phyloP scores from a whole-genome alignment of 2,329 filamentous ascomycete species.

The Ophiosphaerella narmari region DNA sequence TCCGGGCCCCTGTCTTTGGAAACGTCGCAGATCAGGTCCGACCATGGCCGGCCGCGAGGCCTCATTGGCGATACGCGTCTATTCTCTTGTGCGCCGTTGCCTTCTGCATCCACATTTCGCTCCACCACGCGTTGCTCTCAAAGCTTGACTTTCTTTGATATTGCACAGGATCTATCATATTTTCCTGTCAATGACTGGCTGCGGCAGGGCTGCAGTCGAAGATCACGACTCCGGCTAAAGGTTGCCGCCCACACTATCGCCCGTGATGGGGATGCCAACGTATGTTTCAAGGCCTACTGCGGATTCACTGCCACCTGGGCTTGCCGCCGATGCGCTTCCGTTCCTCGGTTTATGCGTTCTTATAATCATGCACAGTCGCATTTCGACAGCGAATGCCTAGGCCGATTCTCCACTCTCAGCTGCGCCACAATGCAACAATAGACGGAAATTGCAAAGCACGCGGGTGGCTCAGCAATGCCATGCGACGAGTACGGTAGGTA shows the following conservation, averaged over 20 bases:
- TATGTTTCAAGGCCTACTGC: constrained; percentile 4
- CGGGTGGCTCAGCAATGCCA: no score
- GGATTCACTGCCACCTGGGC: not conserved
- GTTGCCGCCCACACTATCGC: not conserved
- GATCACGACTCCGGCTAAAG: not conserved
- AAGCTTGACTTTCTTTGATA: constrained; percentile 23
- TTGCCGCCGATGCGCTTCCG: no score
- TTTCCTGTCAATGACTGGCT: constrained; percentile 19
- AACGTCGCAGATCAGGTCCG: constrained; percentile 31
- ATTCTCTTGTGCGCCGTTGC: constrained; percentile 15
- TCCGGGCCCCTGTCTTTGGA: constrained; percentile 35
- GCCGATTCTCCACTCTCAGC: constrained; percentile 1
- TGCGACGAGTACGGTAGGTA: no score
- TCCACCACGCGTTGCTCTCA: constrained; percentile 12
- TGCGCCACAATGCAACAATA: constrained; percentile 14
- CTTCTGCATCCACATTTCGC: constrained; percentile 4
- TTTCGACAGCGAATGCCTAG: not conserved
- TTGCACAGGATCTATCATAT: constrained; percentile 21
- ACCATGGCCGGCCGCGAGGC: constrained; percentile 18
- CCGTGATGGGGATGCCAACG: not conserved
- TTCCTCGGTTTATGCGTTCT: not conserved
- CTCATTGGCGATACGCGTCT: constrained; percentile 34
- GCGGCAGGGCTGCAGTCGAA: constrained; percentile 8
- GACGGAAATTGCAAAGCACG: constrained; percentile 8
- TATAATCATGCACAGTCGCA: not conserved